phyloP scores from a whole-genome alignment of 129 eudicot genomes.

The Flaveria bidentis region DNA sequence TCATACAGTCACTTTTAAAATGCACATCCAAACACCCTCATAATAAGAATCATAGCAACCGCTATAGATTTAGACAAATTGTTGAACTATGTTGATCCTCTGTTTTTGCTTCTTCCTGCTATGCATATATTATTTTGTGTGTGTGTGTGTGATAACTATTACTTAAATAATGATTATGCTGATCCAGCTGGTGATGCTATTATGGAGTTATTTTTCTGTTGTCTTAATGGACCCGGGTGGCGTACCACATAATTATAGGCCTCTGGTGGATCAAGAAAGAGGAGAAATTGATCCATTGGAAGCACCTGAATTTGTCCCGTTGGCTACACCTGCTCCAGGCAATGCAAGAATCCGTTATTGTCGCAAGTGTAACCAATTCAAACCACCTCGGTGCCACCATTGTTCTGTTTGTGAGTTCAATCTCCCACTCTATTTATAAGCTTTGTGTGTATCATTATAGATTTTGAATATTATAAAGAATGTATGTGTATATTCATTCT shows the following conservation, averaged over 20 bases:
- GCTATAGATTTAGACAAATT: background rate
- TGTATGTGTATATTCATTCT: constrained; percentile 11
- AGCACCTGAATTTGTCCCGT: constrained; percentile 57
- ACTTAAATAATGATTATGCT: background rate
- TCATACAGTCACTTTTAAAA: background rate
- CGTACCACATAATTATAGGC: constrained; percentile 94
- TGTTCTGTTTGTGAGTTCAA: constrained; percentile 89
- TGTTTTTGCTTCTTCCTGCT: background rate
- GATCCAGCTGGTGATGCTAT: constrained; percentile 83
- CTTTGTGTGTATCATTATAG: background rate
- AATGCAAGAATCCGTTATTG: constrained; percentile 71
- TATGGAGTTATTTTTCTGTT: constrained; percentile 95
- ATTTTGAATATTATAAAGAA: background rate
- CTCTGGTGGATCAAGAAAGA: constrained; percentile 74
- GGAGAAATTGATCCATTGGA: constrained; percentile 78
- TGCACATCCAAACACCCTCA: background rate
- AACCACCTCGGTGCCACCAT: constrained; percentile 99
- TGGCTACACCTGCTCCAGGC: constrained; percentile 45
- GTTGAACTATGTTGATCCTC: background rate
- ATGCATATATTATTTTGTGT: background rate
- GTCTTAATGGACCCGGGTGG: constrained; percentile 91
- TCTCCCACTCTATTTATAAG: background rate
- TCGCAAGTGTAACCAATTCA: constrained; percentile 89
- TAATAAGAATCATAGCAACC: background rate
- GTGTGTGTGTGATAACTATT: background rate